Conservation (phyloP, 768 basidiomycete genomes). For the Pulveroboletus sp. region DNA sequence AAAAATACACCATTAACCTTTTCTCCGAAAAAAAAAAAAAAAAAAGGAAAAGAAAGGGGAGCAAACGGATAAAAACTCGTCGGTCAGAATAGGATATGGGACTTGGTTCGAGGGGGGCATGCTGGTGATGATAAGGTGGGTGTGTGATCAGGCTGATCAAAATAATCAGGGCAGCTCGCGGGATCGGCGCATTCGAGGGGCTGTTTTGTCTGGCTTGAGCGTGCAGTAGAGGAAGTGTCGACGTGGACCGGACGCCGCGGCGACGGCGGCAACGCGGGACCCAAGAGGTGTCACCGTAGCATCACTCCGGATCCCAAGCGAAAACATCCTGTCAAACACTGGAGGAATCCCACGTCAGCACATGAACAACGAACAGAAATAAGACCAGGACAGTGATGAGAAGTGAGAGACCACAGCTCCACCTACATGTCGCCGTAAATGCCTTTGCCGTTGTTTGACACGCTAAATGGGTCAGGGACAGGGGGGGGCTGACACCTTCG, state of each 20-base stretch:
- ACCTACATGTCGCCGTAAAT: slow-evolving; percentile 77
- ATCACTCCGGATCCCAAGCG: slow-evolving; percentile 72
- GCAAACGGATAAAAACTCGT: background rate
- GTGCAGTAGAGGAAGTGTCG: slow-evolving; percentile 83
- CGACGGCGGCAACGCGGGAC: slow-evolving; percentile 59
- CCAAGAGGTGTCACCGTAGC: slow-evolving; percentile 56
- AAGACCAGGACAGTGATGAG: too few species aligned
- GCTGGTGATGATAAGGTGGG: background rate
- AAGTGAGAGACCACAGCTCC: too few species aligned
- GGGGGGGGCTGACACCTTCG: slow-evolving; percentile 85
- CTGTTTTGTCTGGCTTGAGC: slow-evolving; percentile 54
- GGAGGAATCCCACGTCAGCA: background rate
- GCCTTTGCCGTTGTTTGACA: slow-evolving; percentile 89
- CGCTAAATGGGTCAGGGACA: slow-evolving; percentile 78
- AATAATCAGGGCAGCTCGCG: slow-evolving; percentile 27
- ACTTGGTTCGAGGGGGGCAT: too few species aligned
- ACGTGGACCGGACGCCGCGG: slow-evolving; percentile 60
- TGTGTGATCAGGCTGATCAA: background rate
- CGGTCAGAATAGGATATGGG: too few species aligned
- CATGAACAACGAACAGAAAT: background rate
- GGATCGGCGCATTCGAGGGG: slow-evolving; percentile 42
- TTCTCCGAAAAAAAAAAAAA: background rate
- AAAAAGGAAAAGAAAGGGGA: too few species aligned
- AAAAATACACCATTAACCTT: background rate
- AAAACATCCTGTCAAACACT: slow-evolving; percentile 92